These are phyloP conservation scores for Ocimum tenuiflorum DNA, from an alignment of 257 asterid genomes.

Conservation along the genomic window DNA sequence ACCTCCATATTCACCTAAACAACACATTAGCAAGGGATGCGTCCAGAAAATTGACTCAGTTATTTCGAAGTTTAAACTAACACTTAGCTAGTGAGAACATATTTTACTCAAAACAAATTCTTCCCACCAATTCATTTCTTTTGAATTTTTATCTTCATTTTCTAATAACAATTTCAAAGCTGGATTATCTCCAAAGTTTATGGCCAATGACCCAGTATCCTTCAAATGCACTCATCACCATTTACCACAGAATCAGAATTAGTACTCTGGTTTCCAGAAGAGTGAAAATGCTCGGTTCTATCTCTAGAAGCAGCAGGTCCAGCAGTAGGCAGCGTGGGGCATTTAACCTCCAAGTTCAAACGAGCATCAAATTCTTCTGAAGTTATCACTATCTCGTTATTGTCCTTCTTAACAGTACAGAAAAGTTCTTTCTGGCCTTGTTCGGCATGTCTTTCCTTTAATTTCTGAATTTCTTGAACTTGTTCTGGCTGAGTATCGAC, in stretches of 20 bases:
- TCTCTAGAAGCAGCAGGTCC: slow-evolving; percentile 15
- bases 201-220: slow-evolving; percentile 4
- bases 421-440: slow-evolving; percentile 32
- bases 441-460: slow-evolving; percentile 22
- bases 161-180: not conserved
- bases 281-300: not conserved
- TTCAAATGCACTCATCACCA: not conserved
- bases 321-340: slow-evolving; percentile 3
- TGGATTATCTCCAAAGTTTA: not conserved
- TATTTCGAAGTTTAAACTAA: too few species aligned
- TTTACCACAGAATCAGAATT: slow-evolving; percentile 1
- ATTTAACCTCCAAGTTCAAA: slow-evolving; percentile 15
- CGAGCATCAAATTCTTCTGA: not conserved
- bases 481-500: slow-evolving; percentile 7
- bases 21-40: too few species aligned
- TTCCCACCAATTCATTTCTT: slow-evolving; percentile 15
- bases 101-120: too few species aligned
- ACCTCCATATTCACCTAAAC: too few species aligned
- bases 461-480: slow-evolving; percentile 14
- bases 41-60: too few species aligned
- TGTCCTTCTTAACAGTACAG: slow-evolving; percentile 4
- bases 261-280: slow-evolving; percentile 5
- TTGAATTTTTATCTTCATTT: slow-evolving; percentile 4
- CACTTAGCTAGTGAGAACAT: too few species aligned
- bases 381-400: slow-evolving; percentile 4